A percentile compares a stretch with the other conserved stretches of the same genome.
These are phyloP conservation scores for Zymoseptoria pseudotritici DNA, from an alignment of 2,329 filamentous ascomycete genomes.

Conservation along the genomic window DNA sequence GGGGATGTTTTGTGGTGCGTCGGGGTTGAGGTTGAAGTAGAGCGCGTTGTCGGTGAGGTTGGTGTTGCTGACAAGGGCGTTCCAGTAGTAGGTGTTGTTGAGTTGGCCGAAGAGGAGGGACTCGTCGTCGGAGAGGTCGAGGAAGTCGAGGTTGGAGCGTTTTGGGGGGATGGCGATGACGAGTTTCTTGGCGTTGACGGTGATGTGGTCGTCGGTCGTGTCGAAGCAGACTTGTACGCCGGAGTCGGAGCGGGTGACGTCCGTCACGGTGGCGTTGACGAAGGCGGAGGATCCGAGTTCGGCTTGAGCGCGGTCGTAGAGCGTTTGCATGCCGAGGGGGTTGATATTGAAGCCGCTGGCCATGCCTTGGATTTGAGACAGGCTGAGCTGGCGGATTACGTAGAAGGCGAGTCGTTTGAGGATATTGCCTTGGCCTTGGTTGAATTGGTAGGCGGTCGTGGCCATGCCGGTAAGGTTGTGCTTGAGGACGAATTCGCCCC, in stretches of 20 bases:
- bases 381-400: slow-evolving; percentile 26
- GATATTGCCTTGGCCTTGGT: slow-evolving; percentile 42
- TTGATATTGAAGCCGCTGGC: not conserved
- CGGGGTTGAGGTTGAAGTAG: not conserved
- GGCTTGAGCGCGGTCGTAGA: not conserved
- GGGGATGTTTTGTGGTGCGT: not conserved
- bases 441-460: slow-evolving; percentile 34
- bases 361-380: not conserved
- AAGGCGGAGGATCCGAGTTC: not conserved
- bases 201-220: slow-evolving; percentile 24
- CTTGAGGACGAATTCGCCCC: slow-evolving; percentile 43
- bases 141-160: slow-evolving; percentile 23
- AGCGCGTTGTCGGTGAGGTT: slow-evolving; percentile 20
- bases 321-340: not conserved
- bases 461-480: slow-evolving; percentile 40
- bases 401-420: slow-evolving; percentile 39
- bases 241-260: slow-evolving; percentile 12
- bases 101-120: slow-evolving; percentile 28
- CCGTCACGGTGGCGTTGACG: slow-evolving; percentile 8
- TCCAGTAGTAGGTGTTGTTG: slow-evolving; percentile 31
- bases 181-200: slow-evolving; percentile 29
- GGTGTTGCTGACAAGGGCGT: slow-evolving; percentile 31
- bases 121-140: slow-evolving; percentile 29
- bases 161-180: slow-evolving; percentile 31
- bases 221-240: slow-evolving; percentile 25